phyloP scores from a whole-genome alignment of 2,329 filamentous ascomycete species.

The Botrytis aclada region DNA sequence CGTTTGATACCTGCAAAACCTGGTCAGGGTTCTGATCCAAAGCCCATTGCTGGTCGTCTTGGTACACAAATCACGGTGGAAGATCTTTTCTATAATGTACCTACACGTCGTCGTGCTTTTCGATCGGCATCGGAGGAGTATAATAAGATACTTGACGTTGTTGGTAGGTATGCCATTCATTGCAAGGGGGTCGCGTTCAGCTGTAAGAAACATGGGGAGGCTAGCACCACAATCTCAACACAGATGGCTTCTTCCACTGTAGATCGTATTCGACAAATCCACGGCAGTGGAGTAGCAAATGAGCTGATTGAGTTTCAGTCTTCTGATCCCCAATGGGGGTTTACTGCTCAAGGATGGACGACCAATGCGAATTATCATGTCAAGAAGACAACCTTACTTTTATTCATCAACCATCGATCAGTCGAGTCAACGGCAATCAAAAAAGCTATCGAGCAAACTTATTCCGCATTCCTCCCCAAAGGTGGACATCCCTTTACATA shows the following conservation, averaged over 20 bases:
- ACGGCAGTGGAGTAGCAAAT: conserved; percentile 79
- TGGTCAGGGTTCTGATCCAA: conserved; percentile 81
- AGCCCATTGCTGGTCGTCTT: conserved; percentile 78
- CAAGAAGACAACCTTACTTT: conserved; percentile 80
- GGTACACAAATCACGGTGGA: conserved; percentile 97
- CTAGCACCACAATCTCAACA: conserved; percentile 76
- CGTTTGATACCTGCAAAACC: conserved; percentile 80
- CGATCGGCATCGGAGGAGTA: conserved; percentile 91
- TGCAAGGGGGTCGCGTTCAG: conserved; percentile 89
- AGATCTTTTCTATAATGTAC: conserved; percentile 95
- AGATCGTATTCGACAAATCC: conserved; percentile 87
- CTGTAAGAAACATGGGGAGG: conserved; percentile 93
- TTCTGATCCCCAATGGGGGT: conserved; percentile 75
- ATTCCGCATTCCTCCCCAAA: conserved; percentile 83
- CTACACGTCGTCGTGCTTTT: conserved; percentile 83
- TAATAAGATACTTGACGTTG: conserved; percentile 94
- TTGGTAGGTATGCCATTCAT: conserved; percentile 90
- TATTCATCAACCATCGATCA: conserved; percentile 95
- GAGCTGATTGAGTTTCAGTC: conserved; percentile 77
- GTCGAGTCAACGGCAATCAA: conserved; percentile 88
- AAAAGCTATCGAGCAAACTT: conserved; percentile 87
- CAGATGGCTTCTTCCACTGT: conserved; percentile 67
- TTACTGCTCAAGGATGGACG: conserved; percentile 74
- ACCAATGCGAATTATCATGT: conserved; percentile 95
- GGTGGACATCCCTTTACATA: conserved; percentile 93